A percentile compares a stretch with the other conserved stretches of the same genome.
Evolutionary conservation across 352 stramenopile genomes (phyloP).

Genomic region (Phytophthora fragariae): DNA sequence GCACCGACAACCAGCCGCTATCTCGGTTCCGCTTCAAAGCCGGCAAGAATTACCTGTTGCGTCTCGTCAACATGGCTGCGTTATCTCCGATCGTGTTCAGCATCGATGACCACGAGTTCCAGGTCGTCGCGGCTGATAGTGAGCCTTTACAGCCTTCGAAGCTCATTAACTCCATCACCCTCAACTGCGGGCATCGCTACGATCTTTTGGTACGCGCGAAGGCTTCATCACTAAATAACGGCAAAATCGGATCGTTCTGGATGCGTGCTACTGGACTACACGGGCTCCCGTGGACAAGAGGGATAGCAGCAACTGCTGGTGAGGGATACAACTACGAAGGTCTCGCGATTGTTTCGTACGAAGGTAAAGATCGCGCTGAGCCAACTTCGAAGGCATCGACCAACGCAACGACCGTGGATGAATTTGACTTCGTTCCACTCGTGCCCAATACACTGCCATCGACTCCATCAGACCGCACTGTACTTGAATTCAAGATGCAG

Average conservation of each 20-base stretch:
- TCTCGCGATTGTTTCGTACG: constrained; percentile 31
- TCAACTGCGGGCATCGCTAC: constrained; percentile 40
- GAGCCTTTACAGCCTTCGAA: constrained; percentile 19
- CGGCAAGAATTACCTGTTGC: neutral
- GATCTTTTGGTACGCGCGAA: constrained; percentile 33
- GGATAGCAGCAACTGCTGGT: neutral
- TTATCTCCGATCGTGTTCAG: constrained; percentile 38
- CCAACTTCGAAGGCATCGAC: neutral
- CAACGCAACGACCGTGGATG: neutral
- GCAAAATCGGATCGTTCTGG: constrained; percentile 22
- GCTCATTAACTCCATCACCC: constrained; percentile 18
- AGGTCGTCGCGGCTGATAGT: constrained; percentile 36
- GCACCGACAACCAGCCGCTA: neutral
- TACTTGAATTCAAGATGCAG: constrained; percentile 31
- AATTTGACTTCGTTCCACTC: constrained; percentile 29
- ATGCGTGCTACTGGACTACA: constrained; percentile 25
- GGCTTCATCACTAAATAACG: neutral
- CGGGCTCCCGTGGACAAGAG: constrained; percentile 16
- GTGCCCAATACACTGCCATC: constrained; percentile 3
- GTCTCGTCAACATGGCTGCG: constrained; percentile 3
- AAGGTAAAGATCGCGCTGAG: neutral
- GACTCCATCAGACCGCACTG: constrained; percentile 21
- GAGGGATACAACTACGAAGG: constrained; percentile 36
- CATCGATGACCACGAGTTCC: constrained; percentile 37
- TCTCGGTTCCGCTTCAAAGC: neutral